Base-by-base conservation (phyloP, 1,139 yeast species). In the Yamadazyma friedrichii region DNA sequence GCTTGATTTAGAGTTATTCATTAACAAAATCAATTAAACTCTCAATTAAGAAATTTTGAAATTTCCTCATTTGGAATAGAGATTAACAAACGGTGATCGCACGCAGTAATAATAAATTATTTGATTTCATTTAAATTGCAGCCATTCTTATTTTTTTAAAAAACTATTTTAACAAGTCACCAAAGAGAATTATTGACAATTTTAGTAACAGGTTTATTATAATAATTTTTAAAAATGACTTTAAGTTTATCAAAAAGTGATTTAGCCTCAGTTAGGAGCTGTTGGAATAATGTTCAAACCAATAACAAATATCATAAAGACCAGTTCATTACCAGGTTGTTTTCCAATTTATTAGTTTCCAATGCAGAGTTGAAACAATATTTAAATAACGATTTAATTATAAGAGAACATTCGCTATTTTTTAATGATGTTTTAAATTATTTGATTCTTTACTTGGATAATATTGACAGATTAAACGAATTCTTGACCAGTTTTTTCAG, bases 401-500 rank as follows among this genome's bases (percentile, higher is more conserved):
- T 67, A 20, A 48, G 55, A 31, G 59, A 63, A 42, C 76, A 71
- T 42, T 53, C 69, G 10, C 42, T 45, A 6, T 54, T 68, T 13
- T 65, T 72, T 46, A 63, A 63, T 15, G 77, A 71, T 44, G 55
- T 70, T 45, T 58, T 72, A 38, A 57, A 57, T 36, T 67, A 65
- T 45, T 49, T 63, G 5, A 54, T 70, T 35, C 50, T 59, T 34
- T 65, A 68, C 52, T 47, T 67, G 41, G 63, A 65, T 33, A 62
- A 69, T 40, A 22, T 46, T 10, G 46, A 45, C 6, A 52, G 63
- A 36, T 57, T 71, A 33, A 59, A 64, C 31, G 67, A 66, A 45
- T 70, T 70, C 45, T 56, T 70, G 52, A 43, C 38, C 25, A 65
- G 59, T 39, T 71, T 69, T 51, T 59, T 62, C 30, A 50, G 51